Evolutionary conservation across 2,329 filamentous ascomycete species (phyloP).

Genomic region (Colletotrichum phormii): DNA sequence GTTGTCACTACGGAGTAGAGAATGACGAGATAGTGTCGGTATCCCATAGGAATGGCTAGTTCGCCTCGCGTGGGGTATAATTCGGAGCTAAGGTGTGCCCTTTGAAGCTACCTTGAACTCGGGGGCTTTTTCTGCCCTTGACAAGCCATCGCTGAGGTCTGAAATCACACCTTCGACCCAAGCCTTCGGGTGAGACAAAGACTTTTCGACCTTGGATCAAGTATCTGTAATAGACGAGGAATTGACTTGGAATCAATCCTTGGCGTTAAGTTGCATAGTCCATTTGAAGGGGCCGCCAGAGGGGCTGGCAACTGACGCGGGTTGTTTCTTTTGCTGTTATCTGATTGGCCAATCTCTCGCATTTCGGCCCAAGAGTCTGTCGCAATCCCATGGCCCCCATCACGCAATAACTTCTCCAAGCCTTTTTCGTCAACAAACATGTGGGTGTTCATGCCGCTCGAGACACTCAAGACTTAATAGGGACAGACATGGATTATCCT

Average conservation of each 20-base stretch:
- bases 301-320: neutral
- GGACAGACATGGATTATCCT: neutral
- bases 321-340: conserved; percentile 6
- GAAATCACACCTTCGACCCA: neutral
- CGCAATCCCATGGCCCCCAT: conserved; percentile 37
- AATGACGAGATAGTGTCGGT: neutral
- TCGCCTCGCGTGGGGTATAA: too few species aligned
- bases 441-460: neutral
- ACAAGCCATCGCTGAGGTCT: neutral
- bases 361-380: conserved; percentile 12
- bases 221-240: neutral
- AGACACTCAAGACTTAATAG: neutral
- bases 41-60: neutral
- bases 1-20: neutral
- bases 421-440: conserved; percentile 12
- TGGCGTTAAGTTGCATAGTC: neutral
- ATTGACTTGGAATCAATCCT: neutral
- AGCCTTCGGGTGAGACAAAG: neutral
- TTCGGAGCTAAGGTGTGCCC: neutral
- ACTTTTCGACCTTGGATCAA: neutral
- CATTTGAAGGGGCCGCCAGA: neutral
- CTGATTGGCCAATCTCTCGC: conserved; percentile 17
- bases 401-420: conserved; percentile 33
- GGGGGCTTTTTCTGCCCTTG: neutral
- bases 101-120: neutral